Evolutionary conservation across 2,329 filamentous ascomycete genomes (phyloP).

Genomic region (Mycosphaerella arachidis): DNA sequence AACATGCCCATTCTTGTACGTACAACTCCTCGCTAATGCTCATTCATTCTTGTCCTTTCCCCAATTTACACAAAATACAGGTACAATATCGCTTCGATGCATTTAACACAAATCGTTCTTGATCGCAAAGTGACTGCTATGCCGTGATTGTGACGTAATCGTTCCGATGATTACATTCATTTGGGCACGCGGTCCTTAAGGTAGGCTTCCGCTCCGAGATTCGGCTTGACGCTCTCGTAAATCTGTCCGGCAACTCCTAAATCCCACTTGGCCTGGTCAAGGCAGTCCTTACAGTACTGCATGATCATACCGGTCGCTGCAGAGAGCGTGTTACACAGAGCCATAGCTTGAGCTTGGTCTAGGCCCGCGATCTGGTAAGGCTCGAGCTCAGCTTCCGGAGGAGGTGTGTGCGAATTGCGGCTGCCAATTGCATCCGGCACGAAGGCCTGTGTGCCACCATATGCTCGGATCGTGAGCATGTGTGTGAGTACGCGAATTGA

Average conservation of each 20-base stretch:
- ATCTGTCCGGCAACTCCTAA: constrained; percentile 68
- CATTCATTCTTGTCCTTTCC: neutral
- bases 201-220: constrained; percentile 42
- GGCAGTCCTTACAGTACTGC: constrained; percentile 74
- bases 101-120: neutral
- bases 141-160: neutral
- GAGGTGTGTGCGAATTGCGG: constrained; percentile 36
- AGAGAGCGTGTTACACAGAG: constrained; percentile 67
- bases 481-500: constrained; percentile 75
- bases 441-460: constrained; percentile 54
- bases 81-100: neutral
- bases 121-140: neutral
- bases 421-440: constrained; percentile 33
- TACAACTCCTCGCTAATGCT: constrained; percentile 1
- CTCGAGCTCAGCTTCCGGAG: constrained; percentile 14
- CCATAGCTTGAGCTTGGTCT: constrained; percentile 36
- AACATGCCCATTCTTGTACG: neutral
- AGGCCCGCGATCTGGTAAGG: constrained; percentile 27
- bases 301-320: constrained; percentile 75
- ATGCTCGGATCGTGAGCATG: constrained; percentile 68
- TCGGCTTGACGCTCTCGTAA: constrained; percentile 69
- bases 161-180: too few species aligned
- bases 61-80: neutral
- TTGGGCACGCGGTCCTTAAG: constrained; percentile 12
- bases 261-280: constrained; percentile 76